These are phyloP conservation scores for Aspergillus sp. DNA, from an alignment of 2,329 filamentous ascomycete species.

Conservation along the genomic window DNA sequence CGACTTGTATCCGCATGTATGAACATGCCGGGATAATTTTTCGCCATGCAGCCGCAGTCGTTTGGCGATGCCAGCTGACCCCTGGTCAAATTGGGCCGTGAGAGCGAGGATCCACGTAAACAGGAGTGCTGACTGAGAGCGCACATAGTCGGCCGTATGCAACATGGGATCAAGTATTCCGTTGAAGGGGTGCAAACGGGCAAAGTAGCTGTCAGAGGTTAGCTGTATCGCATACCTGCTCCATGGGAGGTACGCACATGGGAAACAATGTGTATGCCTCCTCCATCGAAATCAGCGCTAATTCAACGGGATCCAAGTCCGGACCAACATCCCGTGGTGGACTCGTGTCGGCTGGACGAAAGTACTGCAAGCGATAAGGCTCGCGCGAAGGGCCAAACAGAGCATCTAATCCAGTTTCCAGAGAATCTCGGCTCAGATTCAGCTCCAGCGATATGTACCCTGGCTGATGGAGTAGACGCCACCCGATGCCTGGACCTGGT, in stretches of 20 bases:
- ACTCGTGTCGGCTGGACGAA: conserved; percentile 6
- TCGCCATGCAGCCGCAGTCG: conserved; percentile 19
- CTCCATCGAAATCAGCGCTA: conserved; percentile 20
- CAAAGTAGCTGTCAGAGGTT: conserved; percentile 19
- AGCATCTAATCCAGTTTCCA: conserved; percentile 14
- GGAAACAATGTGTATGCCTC: conserved; percentile 18
- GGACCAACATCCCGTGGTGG: conserved; percentile 16
- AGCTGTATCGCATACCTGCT: no score
- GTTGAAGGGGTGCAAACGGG: conserved; percentile 18
- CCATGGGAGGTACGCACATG: conserved; percentile 10
- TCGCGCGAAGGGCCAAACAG: conserved; percentile 5
- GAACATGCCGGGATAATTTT: conserved; percentile 19
- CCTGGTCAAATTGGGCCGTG: conserved; percentile 19
- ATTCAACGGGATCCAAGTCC: conserved; percentile 20
- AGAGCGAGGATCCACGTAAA: conserved; percentile 25
- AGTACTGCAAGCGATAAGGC: conserved; percentile 13
- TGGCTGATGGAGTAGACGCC: conserved; percentile 9
- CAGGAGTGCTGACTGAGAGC: conserved; percentile 16
- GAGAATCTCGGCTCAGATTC: conserved; percentile 9
- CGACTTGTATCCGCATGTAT: conserved; percentile 19
- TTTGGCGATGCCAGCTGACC: conserved; percentile 13
- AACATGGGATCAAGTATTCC: conserved; percentile 22
- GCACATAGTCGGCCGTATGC: conserved; percentile 19
- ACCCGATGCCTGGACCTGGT: conserved; percentile 3
- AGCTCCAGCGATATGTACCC: conserved; percentile 18